Evolutionary conservation across 345 rosid species (phyloP), one percentile per base, ranked within the genome.

Genomic region (Salix viminalis): DNA sequence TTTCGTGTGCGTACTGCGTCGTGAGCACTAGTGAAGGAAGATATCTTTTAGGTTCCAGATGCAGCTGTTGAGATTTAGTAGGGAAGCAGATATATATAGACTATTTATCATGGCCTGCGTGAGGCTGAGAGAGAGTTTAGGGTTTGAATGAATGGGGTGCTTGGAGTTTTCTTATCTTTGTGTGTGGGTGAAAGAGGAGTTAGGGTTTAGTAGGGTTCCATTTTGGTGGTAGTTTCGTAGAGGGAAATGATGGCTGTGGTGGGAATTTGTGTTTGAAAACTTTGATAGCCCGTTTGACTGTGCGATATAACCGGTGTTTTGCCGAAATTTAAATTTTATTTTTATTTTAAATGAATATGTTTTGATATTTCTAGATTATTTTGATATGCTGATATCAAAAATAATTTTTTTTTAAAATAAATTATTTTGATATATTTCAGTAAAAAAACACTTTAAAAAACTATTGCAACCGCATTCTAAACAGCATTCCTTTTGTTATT

Each of bases 141-240:
- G 21, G 21, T 64, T 74, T 74, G 69, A 62, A 64, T 44, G 32
- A 30, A 32, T 21, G 6, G 37, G 67, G 8, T 18, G 30, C 64
- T 32, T 42, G 70, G 39, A 34, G 30, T 3, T 67, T 48, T 34
- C 6, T 46, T 50, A 30, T 66, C 44, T 41, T 24, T 36, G 1
- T 65, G 71, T 13, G 48, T 75, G 65, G 65, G 46, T 66, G 23
- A 48, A 34, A 61, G 34, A 32, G 28, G 62, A 14, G 42, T 23
- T 75, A 37, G 72, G 78, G 78, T 24, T 52, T 7, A 64, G 66
- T 36, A 75, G 78, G 60, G 19, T 74, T 74, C 62, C 36, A 32
- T 30, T 65, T 74, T 65, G 0, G 4, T 65, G 30, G 58, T 18
- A 30, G 66, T 52, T 13, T 24, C 18, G 36, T 18, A 26, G 12